Percentiles rank a stretch among this genome's conserved stretches.
These are phyloP conservation scores for Paratinospora sagittata DNA, from an alignment of 164 flowering plant genomes.

Conservation along the genomic window DNA sequence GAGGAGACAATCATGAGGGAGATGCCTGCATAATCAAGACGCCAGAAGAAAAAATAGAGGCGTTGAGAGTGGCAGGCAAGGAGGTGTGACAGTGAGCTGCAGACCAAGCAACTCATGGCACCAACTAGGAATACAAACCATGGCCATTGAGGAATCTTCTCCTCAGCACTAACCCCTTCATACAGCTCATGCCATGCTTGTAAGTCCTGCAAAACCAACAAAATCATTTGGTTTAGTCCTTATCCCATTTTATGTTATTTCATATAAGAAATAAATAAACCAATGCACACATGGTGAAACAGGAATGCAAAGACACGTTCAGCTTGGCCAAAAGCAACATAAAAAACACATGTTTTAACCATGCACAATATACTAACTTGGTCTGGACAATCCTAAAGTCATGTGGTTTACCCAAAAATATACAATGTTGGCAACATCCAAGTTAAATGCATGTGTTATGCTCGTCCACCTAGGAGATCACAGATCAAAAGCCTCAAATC, in stretches of 20 bases:
- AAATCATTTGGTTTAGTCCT: neutral
- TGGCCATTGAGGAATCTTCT: slow-evolving; percentile 65
- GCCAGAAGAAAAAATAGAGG: slow-evolving; percentile 82
- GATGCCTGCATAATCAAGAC: slow-evolving; percentile 90
- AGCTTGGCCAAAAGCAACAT: neutral
- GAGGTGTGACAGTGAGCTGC: slow-evolving; percentile 86
- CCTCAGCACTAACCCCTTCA: slow-evolving; percentile 7
- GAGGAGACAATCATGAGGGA: slow-evolving; percentile 88
- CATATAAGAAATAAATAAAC: neutral
- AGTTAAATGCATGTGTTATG: too few relatives aligned
- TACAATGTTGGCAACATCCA: too few relatives aligned
- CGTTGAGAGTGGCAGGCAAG: slow-evolving; percentile 84
- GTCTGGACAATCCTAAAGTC: too few relatives aligned
- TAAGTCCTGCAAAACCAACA: slow-evolving; percentile 39
- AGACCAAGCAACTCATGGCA: slow-evolving; percentile 73
- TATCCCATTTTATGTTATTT: neutral
- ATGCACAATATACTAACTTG: too few relatives aligned
- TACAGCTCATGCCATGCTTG: slow-evolving; percentile 19
- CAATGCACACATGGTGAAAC: neutral
- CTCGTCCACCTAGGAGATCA: too few relatives aligned
- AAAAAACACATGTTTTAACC: too few relatives aligned
- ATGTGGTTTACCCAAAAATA: too few relatives aligned
- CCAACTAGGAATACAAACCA: slow-evolving; percentile 81
- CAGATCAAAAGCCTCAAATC: too few relatives aligned
- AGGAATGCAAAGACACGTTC: neutral